Base-by-base conservation (phyloP, 2,329 filamentous ascomycete genomes). In the Pseudocercospora crystallina region DNA sequence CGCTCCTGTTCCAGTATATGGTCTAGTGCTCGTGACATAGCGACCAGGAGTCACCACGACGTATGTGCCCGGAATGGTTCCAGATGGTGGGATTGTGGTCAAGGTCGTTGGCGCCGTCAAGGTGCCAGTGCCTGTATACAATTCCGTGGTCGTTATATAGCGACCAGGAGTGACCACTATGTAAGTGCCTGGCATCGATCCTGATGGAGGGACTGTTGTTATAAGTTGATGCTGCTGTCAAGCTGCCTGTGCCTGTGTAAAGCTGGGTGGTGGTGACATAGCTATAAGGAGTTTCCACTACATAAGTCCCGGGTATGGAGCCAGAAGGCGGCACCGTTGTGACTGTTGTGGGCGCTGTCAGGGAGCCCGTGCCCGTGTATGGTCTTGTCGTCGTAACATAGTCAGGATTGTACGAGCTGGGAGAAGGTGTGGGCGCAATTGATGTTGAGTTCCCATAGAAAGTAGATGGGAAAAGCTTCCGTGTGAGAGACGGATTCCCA, bases 31-130 rank as follows among this genome's bases (percentile, higher is more conserved):
- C 8, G 46, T 49, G 10, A 36, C 38, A 26, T 26, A 3, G 20
- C 20, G 20, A 11, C 9, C 31, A 32, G 42, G 42, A 11, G 31
- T 44, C 9, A 33, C 42, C 4, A 44, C 31, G 12, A 34, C 30
- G 42, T 44, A 44, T 15, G 42, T 44, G 20, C 42, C 42, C 1
- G 42, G 42, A 9, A 44, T 5, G 3, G 42, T 44, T 29, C 42
- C 42, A 35, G 30, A 31, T 44, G 51, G 47, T 7, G 14, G 35
- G 34, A 44, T 17, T 2, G 48, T 51, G 26, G 34, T 45, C 11
- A 39, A 33, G 40, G 50, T 53, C 12, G 46, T 53, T 26, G 45
- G 14, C 5, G 37, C 37, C 2, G 50, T 49, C 32, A 49, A 43
- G 8, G 29, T 34, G 3, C n/a, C 34, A 5, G 31, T 26, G 11